Base-by-base conservation (phyloP, 2,329 filamentous ascomycete species). In the Fulvia fulva region DNA sequence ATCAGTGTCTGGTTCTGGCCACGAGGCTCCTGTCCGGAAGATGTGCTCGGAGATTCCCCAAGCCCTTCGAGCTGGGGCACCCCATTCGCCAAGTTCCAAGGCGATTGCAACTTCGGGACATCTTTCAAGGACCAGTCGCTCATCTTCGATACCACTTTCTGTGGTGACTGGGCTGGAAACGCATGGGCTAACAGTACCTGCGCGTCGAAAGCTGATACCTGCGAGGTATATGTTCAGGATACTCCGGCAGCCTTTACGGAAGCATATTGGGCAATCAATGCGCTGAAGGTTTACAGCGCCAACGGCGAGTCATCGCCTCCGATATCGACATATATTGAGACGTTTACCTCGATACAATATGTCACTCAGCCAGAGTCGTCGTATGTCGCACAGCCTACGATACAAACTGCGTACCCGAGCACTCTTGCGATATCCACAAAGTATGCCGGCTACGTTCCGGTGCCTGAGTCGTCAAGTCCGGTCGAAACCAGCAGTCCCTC, bases 71-170 rank as follows among this genome's bases (percentile, higher is more conserved):
- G 75, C 6, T 90, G 87, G 85, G 86, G 86, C 23, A 77, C 73
- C 1, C 84, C 87, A 0, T 64, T 83, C 4, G 85, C 86, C 0
- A 84, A 88, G 56, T 90, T 90, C 73, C 83, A 65, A 44, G 72
- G 74, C 16, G 65, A 59, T 30, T 77, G 75, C 57, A 63, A 74
- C 37, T 71, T 77, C 53, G 55, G 70, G 58, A 52, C 54, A 12
- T 59, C 70, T 16, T 75, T 77, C 66, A 66, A 50, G 2, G 62
- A 74, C 49, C 70, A 75, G 49, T 57, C 67, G 12, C 76, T 82
- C 25, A 84, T 82, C 6, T 91, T 95, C 79, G 94, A 94, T 74
- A 76, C 76, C 23, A 81, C 73, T 16, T 77, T 76, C 63, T 77
- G 75, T 57, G 75, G 75, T 32, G 69, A 73, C 51, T 76, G 71